Evolutionary conservation across 768 basidiomycete genomes (phyloP).

Genomic region (Mycena leptocephala): DNA sequence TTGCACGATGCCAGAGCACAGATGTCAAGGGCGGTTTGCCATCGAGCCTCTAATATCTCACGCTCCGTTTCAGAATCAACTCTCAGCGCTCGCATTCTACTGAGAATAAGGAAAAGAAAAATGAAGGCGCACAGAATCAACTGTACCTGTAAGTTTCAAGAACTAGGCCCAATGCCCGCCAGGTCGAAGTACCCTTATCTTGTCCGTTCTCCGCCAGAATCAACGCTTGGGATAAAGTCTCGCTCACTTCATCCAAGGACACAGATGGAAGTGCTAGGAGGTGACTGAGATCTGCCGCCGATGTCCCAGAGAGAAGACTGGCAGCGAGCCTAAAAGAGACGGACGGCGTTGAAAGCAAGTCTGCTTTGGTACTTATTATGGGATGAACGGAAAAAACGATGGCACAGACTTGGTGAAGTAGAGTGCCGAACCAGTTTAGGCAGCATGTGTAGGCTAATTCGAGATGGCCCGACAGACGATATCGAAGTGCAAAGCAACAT

Average conservation of each 20-base stretch:
- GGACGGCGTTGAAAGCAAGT: background rate
- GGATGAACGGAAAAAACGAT: conserved; percentile 44
- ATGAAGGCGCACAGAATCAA: conserved; percentile 54
- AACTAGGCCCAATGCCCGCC: conserved; percentile 60
- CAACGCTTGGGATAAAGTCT: conserved; percentile 65
- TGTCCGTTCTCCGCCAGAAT: conserved; percentile 59
- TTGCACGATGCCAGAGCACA: conserved; percentile 75
- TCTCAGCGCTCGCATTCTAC: conserved; percentile 32
- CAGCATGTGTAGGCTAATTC: conserved; percentile 60
- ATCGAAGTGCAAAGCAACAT: conserved; percentile 70
- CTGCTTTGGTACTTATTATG: background rate
- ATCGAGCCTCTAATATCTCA: conserved; percentile 62
- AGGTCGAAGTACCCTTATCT: conserved; percentile 60
- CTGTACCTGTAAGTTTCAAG: conserved; percentile 69
- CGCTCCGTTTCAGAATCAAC: conserved; percentile 51
- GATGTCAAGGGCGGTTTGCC: conserved; percentile 77
- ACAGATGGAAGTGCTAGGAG: conserved; percentile 62
- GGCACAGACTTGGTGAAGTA: conserved; percentile 28
- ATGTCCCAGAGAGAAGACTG: conserved; percentile 67
- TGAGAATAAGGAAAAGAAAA: background rate
- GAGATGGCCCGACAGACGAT: conserved; percentile 56
- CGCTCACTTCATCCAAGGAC: conserved; percentile 59
- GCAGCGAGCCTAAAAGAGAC: background rate
- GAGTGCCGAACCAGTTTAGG: conserved; percentile 51
- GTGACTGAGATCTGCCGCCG: conserved; percentile 76